Conservation (phyloP, 257 asterid genomes). For the Solanum ahanhuiri region DNA sequence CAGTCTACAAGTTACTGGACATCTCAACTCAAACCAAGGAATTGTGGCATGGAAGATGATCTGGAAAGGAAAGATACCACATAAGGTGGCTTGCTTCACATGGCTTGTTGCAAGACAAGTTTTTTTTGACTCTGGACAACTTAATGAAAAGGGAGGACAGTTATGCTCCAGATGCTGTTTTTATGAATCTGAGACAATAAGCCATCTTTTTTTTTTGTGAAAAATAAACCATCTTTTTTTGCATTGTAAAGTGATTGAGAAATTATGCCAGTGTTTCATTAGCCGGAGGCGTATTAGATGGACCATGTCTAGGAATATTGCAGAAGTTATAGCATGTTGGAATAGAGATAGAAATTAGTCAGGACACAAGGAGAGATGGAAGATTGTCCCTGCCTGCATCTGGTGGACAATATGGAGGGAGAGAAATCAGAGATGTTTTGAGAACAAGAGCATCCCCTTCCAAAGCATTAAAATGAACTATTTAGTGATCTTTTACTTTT, state of each 20-base stretch:
- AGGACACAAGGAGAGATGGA: background rate
- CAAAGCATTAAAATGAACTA: background rate
- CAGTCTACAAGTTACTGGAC: background rate
- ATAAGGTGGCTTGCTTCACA: background rate
- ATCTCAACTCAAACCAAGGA: background rate
- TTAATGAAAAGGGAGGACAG: background rate
- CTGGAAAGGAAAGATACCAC: background rate
- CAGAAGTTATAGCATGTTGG: background rate
- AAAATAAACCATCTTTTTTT: background rate
- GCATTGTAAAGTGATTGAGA: background rate
- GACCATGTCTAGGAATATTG: background rate
- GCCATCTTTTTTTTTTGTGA: background rate
- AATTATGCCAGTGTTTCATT: background rate
- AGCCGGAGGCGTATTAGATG: background rate
- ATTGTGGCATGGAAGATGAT: background rate
- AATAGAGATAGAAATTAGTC: background rate
- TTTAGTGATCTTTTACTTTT: background rate
- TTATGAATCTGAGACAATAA: background rate
- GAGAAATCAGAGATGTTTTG: background rate
- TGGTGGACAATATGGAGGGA: background rate
- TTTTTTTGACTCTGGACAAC: background rate
- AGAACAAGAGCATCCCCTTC: background rate
- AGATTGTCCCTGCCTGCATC: background rate
- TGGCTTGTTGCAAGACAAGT: background rate
- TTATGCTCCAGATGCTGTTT: background rate